phyloP scores from a whole-genome alignment of 2,329 filamentous ascomycete genomes.

The Fusarium sp. region DNA sequence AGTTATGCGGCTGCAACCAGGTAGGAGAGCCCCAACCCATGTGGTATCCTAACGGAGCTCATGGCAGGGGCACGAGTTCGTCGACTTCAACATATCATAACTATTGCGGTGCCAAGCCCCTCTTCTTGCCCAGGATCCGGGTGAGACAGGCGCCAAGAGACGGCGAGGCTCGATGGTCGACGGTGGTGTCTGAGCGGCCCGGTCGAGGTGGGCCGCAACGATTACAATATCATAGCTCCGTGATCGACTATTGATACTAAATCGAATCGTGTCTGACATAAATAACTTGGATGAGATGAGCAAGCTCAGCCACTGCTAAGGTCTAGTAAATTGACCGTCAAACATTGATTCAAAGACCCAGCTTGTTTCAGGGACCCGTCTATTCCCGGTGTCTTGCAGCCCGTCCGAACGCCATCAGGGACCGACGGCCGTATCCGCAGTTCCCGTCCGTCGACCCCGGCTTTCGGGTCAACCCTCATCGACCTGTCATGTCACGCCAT shows the following conservation, averaged over 20 bases:
- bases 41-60: constrained; percentile 22
- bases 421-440: constrained; percentile 43
- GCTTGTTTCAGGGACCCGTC: constrained; percentile 6
- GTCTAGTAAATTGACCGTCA: constrained; percentile 3
- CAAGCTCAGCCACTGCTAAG: constrained; percentile 6
- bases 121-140: constrained; percentile 7
- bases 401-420: constrained; percentile 27
- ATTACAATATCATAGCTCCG: constrained; percentile 10
- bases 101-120: constrained; percentile 18
- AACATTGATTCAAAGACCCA: constrained; percentile 11
- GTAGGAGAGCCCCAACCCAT: constrained; percentile 34
- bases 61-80: constrained; percentile 22
- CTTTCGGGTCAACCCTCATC: constrained; percentile 30
- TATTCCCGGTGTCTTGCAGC: constrained; percentile 22
- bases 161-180: constrained; percentile 28
- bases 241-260: constrained; percentile 13
- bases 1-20: constrained; percentile 44
- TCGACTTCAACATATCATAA: constrained; percentile 19
- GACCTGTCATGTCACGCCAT: constrained; percentile 36
- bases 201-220: constrained; percentile 20
- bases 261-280: constrained; percentile 2
- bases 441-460: constrained; percentile 39
- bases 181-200: constrained; percentile 35
- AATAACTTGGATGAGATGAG: constrained; percentile 12
- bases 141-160: constrained; percentile 35